Evolutionary conservation across 2,329 filamentous ascomycete genomes (phyloP), one percentile per base, ranked within the genome.

Genomic region (Aspergillus amoenus): DNA sequence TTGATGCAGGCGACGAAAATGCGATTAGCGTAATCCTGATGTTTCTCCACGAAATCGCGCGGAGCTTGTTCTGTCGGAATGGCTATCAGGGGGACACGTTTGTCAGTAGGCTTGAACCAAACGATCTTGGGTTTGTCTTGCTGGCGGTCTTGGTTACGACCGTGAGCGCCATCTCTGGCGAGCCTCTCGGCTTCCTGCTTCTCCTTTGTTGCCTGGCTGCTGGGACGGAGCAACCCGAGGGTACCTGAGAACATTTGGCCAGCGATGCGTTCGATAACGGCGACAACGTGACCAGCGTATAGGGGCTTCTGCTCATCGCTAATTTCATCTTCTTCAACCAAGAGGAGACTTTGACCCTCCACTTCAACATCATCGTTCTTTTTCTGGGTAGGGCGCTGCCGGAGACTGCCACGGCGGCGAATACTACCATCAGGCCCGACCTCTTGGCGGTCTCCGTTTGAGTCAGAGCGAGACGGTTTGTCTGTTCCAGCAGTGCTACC

Each of bases 331-430:
- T 99, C 94, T 71, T 99, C 94, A 63, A 97, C 94, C 17, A 99
- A 85, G 21, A 99, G 87, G 57, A 99, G 83, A 73, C 93, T 97
- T 76, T 99, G 94, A 24, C 94, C 94, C 74, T 99, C 94, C 27
- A 99, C 94, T 76, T 99, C 94, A 24, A 99, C 94, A 73, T 99
- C 94, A 66, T 99, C 94, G 63, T 99, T 99, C 85, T 99, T 99
- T 87, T 99, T 99, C 78, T 99, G 94, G 0, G 93, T 97, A 8
- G 94, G 94, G 53, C 94, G 89, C 79, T 97, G 94, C 70, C 94
- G 89, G 66, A 99, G 84, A 83, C 93, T 97, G 65, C 94, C 94
- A 70, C 94, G 90, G 65, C 94, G 87, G 66, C 93, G 90, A 63
- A 99, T 87, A 59, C 93, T 91, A 68, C 93, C 92, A 68, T 97